These are phyloP conservation scores for Cavenderia fasciculata DNA, from an alignment of 78 protist genomes.

Conservation along the genomic window DNA sequence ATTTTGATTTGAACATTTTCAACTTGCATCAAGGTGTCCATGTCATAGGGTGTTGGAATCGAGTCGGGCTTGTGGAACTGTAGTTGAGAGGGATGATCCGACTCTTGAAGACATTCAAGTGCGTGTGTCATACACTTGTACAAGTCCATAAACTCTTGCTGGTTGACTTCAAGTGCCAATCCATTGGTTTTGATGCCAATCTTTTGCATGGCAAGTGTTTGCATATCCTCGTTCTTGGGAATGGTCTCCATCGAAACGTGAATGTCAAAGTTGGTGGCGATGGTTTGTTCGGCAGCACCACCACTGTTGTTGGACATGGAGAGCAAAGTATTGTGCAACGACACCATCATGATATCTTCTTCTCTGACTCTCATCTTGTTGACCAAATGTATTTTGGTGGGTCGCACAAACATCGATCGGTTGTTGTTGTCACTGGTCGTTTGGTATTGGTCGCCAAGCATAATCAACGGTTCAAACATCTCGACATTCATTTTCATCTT, in stretches of 20 bases:
- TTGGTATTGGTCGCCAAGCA: neutral
- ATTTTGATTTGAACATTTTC: neutral
- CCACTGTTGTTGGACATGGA: neutral
- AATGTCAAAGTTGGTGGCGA: neutral
- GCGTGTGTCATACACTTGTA: slow-evolving; percentile 13
- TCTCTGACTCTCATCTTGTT: neutral
- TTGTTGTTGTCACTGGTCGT: no score
- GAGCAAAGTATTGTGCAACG: neutral
- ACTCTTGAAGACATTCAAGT: slow-evolving; percentile 32
- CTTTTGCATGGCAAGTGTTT: neutral
- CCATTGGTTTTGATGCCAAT: neutral
- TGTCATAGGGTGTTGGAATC: neutral
- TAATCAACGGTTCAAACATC: slow-evolving; percentile 6
- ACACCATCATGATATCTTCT: slow-evolving; percentile 3
- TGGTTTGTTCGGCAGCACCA: neutral
- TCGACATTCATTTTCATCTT: slow-evolving; percentile 60
- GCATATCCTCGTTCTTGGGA: neutral
- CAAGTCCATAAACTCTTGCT: neutral
- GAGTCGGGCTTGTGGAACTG: slow-evolving; percentile 14
- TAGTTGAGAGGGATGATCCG: slow-evolving; percentile 4
- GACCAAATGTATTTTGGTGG: neutral
- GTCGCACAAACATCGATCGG: neutral
- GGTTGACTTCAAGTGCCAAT: neutral
- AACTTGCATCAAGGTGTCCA: neutral
- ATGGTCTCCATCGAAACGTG: slow-evolving; percentile 2